Evolutionary conservation across 2,329 filamentous ascomycete genomes (phyloP).

Genomic region (Plectosphaerella cucumerina): DNA sequence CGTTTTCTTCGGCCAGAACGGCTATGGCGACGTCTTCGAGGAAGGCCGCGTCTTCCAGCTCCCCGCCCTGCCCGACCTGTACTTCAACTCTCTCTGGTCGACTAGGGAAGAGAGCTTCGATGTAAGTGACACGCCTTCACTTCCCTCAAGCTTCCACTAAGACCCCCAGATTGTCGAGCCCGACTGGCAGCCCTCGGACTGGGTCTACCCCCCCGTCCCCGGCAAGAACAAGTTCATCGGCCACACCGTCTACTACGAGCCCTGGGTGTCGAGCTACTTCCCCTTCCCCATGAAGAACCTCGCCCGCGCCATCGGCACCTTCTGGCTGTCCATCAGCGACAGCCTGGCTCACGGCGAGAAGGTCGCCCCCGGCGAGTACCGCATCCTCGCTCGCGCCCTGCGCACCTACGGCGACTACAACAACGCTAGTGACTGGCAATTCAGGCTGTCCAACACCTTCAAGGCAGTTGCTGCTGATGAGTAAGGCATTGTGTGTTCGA

Average conservation of each 20-base stretch:
- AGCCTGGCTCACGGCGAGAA: constrained; percentile 6
- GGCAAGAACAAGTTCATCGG: constrained; percentile 41
- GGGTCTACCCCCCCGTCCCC: constrained; percentile 37
- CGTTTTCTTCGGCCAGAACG: constrained; percentile 28
- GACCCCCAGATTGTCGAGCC: background rate
- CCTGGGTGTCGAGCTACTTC: background rate
- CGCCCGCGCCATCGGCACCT: background rate
- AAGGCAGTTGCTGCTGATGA: background rate
- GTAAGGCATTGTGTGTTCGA: background rate
- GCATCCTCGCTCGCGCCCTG: constrained; percentile 36
- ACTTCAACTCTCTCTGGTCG: constrained; percentile 25
- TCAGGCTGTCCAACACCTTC: constrained; percentile 34
- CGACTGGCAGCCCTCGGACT: constrained; percentile 24
- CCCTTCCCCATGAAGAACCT: background rate
- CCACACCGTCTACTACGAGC: background rate
- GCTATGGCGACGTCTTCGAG: constrained; percentile 29
- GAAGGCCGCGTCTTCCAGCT: background rate
- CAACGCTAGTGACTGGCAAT: constrained; percentile 41
- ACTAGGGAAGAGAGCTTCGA: constrained; percentile 34
- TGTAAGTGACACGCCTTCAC: background rate
- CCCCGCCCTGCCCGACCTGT: background rate
- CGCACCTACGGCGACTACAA: constrained; percentile 44
- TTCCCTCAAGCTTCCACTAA: background rate
- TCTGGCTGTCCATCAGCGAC: background rate
- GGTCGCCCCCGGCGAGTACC: constrained; percentile 10